Conservation (phyloP, 1,284 basidiomycete genomes). For the Ganoderma multipileum region DNA sequence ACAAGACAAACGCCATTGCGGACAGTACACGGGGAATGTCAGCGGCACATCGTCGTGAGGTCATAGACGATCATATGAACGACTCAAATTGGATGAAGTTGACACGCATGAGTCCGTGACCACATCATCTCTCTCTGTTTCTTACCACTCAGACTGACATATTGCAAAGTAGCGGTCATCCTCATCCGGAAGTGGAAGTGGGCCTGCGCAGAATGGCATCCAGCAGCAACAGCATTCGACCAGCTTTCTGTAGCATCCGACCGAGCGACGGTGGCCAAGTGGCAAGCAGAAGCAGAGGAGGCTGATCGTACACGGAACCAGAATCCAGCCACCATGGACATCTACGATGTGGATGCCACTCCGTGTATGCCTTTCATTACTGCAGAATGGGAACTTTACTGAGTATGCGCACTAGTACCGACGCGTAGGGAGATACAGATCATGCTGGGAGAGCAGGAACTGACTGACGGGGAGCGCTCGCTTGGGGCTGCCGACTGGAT, state of each 20-base stretch:
- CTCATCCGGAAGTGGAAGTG: background rate
- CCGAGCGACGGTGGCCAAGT: background rate
- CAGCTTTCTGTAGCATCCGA: background rate
- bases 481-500: background rate
- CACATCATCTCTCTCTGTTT: background rate
- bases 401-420: background rate
- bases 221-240: background rate
- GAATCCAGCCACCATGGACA: background rate
- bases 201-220: background rate
- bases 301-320: background rate
- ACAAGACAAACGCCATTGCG: constrained; percentile 27
- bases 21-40: too few relatives aligned
- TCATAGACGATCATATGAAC: constrained; percentile 33
- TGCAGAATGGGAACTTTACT: background rate
- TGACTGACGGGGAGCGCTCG: background rate
- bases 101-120: constrained; percentile 20
- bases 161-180: background rate
- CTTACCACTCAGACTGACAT: too few relatives aligned
- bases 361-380: background rate
- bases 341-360: background rate
- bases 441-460: background rate
- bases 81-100: constrained; percentile 36
- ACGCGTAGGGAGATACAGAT: background rate
- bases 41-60: too few relatives aligned
- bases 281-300: background rate